phyloP scores from a whole-genome alignment of 768 basidiomycete genomes.

The Tulasnella calospora region DNA sequence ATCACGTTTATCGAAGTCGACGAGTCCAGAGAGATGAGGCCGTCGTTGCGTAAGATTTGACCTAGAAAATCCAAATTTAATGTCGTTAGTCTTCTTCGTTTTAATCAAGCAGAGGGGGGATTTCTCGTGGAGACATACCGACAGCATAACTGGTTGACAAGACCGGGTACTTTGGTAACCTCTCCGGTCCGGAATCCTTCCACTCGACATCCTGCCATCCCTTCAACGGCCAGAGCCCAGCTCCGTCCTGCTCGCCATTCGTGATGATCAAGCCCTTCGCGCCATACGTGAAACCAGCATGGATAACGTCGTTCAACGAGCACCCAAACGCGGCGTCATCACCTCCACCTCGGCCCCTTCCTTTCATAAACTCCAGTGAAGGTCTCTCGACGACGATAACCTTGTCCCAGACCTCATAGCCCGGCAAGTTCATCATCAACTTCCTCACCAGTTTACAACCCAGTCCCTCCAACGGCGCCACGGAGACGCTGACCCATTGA shows the following conservation, averaged over 20 bases:
- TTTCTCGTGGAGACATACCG: neutral
- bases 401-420: neutral
- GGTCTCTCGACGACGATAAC: neutral
- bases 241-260: neutral
- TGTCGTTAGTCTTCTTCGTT: neutral
- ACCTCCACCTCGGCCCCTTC: neutral
- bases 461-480: neutral
- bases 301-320: conserved; percentile 1
- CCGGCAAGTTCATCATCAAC: neutral
- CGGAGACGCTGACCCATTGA: neutral
- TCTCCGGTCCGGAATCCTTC: neutral
- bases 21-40: neutral
- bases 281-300: neutral
- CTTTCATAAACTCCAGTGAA: neutral
- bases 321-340: neutral
- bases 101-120: neutral
- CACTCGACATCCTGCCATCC: neutral
- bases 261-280: neutral
- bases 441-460: neutral
- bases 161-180: neutral
- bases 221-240: neutral
- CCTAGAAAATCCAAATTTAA: neutral
- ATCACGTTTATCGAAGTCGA: neutral
- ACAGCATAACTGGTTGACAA: neutral
- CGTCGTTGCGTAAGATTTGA: neutral